Base-by-base conservation (phyloP, 495 filamentous ascomycete species). In the Penicillium antarcticum region DNA sequence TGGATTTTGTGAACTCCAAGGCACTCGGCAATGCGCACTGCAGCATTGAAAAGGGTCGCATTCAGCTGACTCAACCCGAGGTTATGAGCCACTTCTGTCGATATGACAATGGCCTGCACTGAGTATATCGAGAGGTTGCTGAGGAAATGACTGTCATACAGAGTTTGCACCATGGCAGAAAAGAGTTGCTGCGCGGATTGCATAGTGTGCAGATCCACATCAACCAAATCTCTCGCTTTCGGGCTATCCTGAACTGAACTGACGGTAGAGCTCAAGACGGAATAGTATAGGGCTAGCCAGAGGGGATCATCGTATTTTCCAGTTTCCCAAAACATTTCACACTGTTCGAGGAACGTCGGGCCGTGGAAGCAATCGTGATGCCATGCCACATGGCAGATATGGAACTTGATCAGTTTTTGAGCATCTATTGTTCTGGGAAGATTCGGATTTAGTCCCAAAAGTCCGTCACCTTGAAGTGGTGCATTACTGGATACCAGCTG, bases 31-130 rank as follows among this genome's bases (percentile, higher is more conserved):
- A 71, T 77, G 14, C 65, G 66, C 4, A 72, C 72, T 9, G 55
- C 71, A 7, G 67, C 63, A 24, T 70, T 69, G 45, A 76, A 68
- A 7, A 67, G 51, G 6, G 70, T 69, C 2, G 70, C 67, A 31
- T 76, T 72, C 11, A 68, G 51, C 37, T 74, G 67, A n/a, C 68
- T 72, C 24, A 69, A 68, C 13, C 76, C 76, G 2, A 79, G 61
- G 26, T 73, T 71, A 46, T 79, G 74, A 6, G 75, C 74, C 18
- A 70, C 68, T 12, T 73, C 69, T 2, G 73, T 76, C 16, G 69
- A 65, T 9, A 69, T 76, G 4, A 71, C 61, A 43, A 79, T 73
- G 14, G 74, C 68, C 52, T 79, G 71, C 1, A 76, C 64, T 1
- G 71, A 65, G 41, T 71, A 70, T 4, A 72, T 51, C 0, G 61